Conservation (phyloP, 495 filamentous ascomycete species). For the Peziza echinospora region DNA sequence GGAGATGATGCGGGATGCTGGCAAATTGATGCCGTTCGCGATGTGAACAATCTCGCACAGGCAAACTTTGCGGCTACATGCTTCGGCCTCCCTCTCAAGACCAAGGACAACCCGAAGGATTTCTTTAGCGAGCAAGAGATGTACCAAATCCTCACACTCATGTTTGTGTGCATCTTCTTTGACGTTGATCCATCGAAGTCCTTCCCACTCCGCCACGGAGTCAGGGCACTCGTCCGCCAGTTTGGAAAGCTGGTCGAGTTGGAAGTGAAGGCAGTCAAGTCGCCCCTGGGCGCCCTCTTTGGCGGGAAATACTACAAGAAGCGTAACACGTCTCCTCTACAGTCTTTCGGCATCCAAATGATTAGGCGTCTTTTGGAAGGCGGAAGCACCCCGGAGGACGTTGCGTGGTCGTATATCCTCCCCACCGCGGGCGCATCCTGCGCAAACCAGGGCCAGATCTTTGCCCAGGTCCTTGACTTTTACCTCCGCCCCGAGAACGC, state of each 20-base stretch:
- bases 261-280: conserved; percentile 40
- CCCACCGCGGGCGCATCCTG: conserved; percentile 39
- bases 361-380: conserved; percentile 46
- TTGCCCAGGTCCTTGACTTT: conserved; percentile 61
- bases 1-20: neutral
- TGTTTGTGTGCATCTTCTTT: conserved; percentile 34
- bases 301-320: conserved; percentile 15
- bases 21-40: conserved; percentile 4
- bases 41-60: conserved; percentile 48
- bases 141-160: conserved; percentile 48
- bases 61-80: conserved; percentile 50
- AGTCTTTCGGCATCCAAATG: conserved; percentile 45
- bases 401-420: conserved; percentile 52
- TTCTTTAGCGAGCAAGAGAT: conserved; percentile 62
- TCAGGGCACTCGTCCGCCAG: conserved; percentile 37
- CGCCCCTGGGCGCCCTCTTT: neutral
- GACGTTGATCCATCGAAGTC: conserved; percentile 29
- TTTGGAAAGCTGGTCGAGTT: conserved; percentile 39
- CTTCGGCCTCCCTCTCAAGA: conserved; percentile 55
- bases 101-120: conserved; percentile 41
- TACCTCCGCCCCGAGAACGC: conserved; percentile 32
- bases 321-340: conserved; percentile 32
- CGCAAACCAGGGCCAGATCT: conserved; percentile 49
- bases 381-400: conserved; percentile 41
- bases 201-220: conserved; percentile 38